A percentile compares a stretch with the other conserved stretches of the same genome.
These are phyloP conservation scores for Aureobasidium sp. DNA, from an alignment of 2,329 filamentous ascomycete species.

Conservation along the genomic window DNA sequence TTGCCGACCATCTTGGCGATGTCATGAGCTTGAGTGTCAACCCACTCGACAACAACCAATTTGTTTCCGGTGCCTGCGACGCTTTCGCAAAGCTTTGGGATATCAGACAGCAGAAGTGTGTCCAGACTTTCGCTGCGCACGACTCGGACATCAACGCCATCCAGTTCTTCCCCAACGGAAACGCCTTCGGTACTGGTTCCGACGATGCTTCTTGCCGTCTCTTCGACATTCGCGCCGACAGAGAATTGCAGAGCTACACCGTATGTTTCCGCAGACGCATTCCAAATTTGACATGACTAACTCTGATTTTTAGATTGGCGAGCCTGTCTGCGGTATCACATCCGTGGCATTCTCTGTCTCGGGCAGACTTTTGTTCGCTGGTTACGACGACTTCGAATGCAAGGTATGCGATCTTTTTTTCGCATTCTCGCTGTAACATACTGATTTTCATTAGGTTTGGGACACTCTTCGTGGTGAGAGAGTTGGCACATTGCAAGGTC, in stretches of 20 bases:
- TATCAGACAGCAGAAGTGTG: slow-evolving; percentile 94
- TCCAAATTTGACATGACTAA: slow-evolving; percentile 19
- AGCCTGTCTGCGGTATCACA: slow-evolving; percentile 95
- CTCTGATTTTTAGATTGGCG: slow-evolving; percentile 65
- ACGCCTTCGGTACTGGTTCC: slow-evolving; percentile 95
- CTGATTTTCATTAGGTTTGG: slow-evolving; percentile 65
- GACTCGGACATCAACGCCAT: slow-evolving; percentile 99
- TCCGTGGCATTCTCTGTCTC: slow-evolving; percentile 98
- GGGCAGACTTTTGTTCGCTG: slow-evolving; percentile 87
- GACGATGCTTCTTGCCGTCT: slow-evolving; percentile 96
- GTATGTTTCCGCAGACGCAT: slow-evolving; percentile 35
- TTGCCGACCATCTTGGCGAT: slow-evolving; percentile 94
- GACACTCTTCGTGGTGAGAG: slow-evolving; percentile 94
- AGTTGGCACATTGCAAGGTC: slow-evolving; percentile 90
- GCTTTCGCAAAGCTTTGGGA: slow-evolving; percentile 99
- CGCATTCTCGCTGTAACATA: slow-evolving; percentile 15
- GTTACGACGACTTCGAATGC: slow-evolving; percentile 99
- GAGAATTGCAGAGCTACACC: slow-evolving; percentile 64
- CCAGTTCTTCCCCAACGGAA: slow-evolving; percentile 98
- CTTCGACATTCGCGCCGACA: slow-evolving; percentile 94
- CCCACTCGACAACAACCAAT: slow-evolving; percentile 97
- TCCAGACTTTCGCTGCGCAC: slow-evolving; percentile 96
- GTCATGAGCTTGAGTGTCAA: slow-evolving; percentile 99
- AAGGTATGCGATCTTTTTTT: slow-evolving; percentile 59
- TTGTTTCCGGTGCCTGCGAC: slow-evolving; percentile 98